Evolutionary conservation across 768 basidiomycete species (phyloP), one percentile per base, ranked within the genome.

Genomic region (Boletus reticulatus): DNA sequence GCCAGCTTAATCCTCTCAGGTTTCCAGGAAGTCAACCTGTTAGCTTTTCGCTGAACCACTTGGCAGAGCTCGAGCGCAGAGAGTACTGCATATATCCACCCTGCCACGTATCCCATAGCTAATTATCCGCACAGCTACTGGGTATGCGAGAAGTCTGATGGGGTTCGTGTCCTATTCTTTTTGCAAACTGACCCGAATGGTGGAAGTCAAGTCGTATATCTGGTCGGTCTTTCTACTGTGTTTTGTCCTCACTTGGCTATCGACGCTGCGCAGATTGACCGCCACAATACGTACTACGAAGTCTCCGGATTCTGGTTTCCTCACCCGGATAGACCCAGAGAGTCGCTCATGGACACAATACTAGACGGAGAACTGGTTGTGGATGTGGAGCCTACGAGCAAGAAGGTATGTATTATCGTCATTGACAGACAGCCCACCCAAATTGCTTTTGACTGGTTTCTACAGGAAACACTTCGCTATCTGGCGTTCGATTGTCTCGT

Each of bases 101-200:
- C 16, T 27, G 38, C 19, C 48, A 31, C 17, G 10, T 47, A 39
- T 43, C 43, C 17, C 54, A 49, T 39, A 51, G 49, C 60, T 62
- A 38, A 47, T 20, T 58, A 52, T 47, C 46, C 45, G 32, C 27
- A 45, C 67, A 98, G 95, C 68, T 99, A 90, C 72, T 99, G 96
- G 96, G 97, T 99, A 42, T 97, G 94, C 75, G 97, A 99, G 77
- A 98, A 98, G 77, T 96, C 93, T 13, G 97, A 98, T 67, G 97
- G 97, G 13, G 70, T 99, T 49, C 85, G 97, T 36, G 91, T 98
- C 39, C 77, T 99, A 29, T 82, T 98, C 49, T 75, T 96, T 55
- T 80, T 98, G 48, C 76, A 81, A 69, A 80, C 87, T 48, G 78
- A 88, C 76, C 63, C 73, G 46, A 61, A 71, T 34, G 62, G 79